These are phyloP conservation scores for Cochlearia excelsa DNA, from an alignment of 345 rosid species.

Conservation along the genomic window DNA sequence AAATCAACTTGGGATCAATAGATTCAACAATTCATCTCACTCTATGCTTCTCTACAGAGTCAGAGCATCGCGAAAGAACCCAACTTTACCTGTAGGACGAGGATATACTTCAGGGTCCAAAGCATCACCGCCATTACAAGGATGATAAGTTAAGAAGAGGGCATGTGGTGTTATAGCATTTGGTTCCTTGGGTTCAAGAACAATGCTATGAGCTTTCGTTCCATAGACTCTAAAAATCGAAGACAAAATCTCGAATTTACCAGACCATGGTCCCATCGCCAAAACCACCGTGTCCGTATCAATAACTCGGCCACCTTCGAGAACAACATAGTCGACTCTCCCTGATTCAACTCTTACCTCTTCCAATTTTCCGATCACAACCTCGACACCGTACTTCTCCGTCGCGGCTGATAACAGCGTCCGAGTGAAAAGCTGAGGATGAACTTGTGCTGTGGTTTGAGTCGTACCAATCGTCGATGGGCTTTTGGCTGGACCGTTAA, in stretches of 20 bases:
- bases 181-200: conserved; percentile 66
- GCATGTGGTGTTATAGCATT: conserved; percentile 69
- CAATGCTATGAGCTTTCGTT: conserved; percentile 69
- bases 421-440: conserved; percentile 72
- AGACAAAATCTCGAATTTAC: conserved; percentile 58
- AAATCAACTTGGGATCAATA: conserved; percentile 6
- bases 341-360: conserved; percentile 48
- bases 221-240: conserved; percentile 70
- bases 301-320: conserved; percentile 58
- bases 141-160: conserved; percentile 51
- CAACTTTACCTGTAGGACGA: conserved; percentile 60
- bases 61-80: not conserved
- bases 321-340: conserved; percentile 51
- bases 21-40: not conserved
- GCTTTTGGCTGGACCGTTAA: conserved; percentile 54
- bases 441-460: conserved; percentile 75
- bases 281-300: conserved; percentile 68
- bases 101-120: conserved; percentile 83
- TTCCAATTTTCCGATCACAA: conserved; percentile 66
- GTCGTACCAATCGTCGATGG: conserved; percentile 58
- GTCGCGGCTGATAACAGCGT: conserved; percentile 53
- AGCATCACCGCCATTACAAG: conserved; percentile 49
- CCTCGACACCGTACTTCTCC: conserved; percentile 58
- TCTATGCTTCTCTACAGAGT: not conserved
- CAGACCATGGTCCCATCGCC: conserved; percentile 86